Evolutionary conservation across 441 rosid genomes (phyloP).

Genomic region (Populus hybrid): DNA sequence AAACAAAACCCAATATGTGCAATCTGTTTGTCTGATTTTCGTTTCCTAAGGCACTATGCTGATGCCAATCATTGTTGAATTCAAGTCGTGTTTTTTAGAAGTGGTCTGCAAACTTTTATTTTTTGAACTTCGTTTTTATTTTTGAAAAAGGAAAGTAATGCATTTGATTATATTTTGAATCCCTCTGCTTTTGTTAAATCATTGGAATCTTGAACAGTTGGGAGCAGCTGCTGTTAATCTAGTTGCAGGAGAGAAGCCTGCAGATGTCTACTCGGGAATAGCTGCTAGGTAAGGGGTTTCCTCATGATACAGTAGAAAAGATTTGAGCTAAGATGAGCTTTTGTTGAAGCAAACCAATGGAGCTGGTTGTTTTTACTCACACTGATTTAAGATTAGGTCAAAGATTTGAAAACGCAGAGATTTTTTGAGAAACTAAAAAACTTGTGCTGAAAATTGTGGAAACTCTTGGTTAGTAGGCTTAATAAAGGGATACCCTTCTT

Average conservation of each 20-base stretch:
- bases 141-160: not conserved
- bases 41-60: not conserved
- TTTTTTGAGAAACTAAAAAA: not conserved
- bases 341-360: not conserved
- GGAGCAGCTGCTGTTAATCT: conserved; percentile 96
- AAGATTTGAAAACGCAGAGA: not conserved
- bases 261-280: conserved; percentile 94
- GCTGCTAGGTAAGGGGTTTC: conserved; percentile 70
- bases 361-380: not conserved
- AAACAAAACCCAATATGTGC: not conserved
- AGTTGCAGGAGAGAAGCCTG: conserved; percentile 86
- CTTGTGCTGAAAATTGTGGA: not conserved
- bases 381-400: not conserved
- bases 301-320: not conserved
- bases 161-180: not conserved
- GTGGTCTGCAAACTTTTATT: too few relatives aligned
- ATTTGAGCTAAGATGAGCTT: not conserved
- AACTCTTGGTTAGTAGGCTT: not conserved
- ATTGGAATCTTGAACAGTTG: conserved; percentile 45
- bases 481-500: not conserved
- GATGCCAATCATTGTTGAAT: not conserved
- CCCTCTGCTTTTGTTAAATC: conserved; percentile 2
- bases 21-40: not conserved
- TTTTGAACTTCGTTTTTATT: not conserved
- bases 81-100: not conserved